Evolutionary conservation across 306 rosid genomes (phyloP).

Genomic region (Rosa chinensis): DNA sequence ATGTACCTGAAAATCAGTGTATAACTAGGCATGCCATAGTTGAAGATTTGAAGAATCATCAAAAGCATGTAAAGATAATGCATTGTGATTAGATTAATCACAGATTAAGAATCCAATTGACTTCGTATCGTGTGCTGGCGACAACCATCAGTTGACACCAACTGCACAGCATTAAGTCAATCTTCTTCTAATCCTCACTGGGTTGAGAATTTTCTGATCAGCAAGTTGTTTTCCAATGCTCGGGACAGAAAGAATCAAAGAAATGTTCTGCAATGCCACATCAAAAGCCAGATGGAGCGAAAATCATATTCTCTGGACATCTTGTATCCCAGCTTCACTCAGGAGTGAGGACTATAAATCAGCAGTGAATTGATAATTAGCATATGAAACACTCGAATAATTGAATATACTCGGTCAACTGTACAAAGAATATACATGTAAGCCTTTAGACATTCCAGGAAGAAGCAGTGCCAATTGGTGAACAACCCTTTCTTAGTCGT

Average conservation of each 20-base stretch:
- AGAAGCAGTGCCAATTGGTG: not conserved
- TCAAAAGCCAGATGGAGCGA: not conserved
- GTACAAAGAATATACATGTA: conserved; percentile 12
- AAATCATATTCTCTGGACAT: not conserved
- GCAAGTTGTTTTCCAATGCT: not conserved
- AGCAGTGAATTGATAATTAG: not conserved
- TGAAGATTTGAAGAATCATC: not conserved
- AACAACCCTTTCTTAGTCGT: not conserved
- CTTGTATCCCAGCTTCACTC: not conserved
- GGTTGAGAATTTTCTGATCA: not conserved
- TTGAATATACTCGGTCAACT: not conserved
- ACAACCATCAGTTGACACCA: not conserved
- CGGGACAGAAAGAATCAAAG: no score
- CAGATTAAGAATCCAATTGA: not conserved
- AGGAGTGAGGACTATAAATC: not conserved
- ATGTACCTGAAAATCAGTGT: not conserved
- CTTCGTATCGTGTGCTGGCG: not conserved
- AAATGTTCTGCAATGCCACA: not conserved
- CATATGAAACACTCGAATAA: not conserved
- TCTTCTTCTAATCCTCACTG: not conserved
- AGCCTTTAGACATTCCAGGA: conserved; percentile 11
- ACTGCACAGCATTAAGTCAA: not conserved
- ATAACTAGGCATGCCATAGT: not conserved
- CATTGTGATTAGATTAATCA: not conserved
- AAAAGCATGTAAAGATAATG: not conserved